These are phyloP conservation scores for Darksidea phi DNA, from an alignment of 495 filamentous ascomycete genomes.

Conservation along the genomic window DNA sequence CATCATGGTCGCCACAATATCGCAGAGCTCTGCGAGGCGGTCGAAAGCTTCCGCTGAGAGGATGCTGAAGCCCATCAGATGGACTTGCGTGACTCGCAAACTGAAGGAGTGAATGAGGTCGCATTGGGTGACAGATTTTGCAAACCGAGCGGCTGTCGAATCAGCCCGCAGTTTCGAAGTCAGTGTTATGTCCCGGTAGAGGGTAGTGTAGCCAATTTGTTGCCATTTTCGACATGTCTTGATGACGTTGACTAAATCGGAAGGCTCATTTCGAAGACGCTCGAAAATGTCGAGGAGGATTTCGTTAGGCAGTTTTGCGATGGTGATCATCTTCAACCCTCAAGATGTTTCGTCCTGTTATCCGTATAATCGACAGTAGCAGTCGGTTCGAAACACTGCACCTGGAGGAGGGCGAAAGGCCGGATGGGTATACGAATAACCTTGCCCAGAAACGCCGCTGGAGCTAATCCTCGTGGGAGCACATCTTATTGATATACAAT, in stretches of 20 bases:
- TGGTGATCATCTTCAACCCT: too few species aligned
- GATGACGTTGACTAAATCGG: background rate
- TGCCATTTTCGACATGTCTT: constrained; percentile 6
- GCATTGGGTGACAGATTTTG: background rate
- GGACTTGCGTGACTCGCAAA: constrained; percentile 1
- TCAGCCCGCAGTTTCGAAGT: background rate
- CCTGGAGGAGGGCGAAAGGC: too few species aligned
- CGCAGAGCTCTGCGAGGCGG: constrained; percentile 1
- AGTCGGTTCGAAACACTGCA: too few species aligned
- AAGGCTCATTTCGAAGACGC: background rate
- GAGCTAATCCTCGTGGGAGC: too few species aligned
- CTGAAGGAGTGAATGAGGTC: constrained; percentile 6
- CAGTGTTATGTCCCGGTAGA: constrained; percentile 5
- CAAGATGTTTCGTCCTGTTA: too few species aligned
- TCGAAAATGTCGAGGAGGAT: constrained; percentile 21
- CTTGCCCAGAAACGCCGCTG: too few species aligned
- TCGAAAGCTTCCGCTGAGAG: background rate
- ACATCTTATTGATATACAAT: too few species aligned
- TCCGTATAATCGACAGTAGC: too few species aligned
- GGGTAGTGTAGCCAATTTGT: background rate
- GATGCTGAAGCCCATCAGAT: constrained; percentile 20
- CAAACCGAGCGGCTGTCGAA: constrained; percentile 4
- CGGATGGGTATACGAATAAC: too few species aligned
- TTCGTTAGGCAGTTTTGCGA: constrained; percentile 6
- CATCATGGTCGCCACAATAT: background rate